Evolutionary conservation across 2,329 filamentous ascomycete genomes (phyloP), one percentile per base, ranked within the genome.

Genomic region (Xenosphaeropsis pyriputrescens): DNA sequence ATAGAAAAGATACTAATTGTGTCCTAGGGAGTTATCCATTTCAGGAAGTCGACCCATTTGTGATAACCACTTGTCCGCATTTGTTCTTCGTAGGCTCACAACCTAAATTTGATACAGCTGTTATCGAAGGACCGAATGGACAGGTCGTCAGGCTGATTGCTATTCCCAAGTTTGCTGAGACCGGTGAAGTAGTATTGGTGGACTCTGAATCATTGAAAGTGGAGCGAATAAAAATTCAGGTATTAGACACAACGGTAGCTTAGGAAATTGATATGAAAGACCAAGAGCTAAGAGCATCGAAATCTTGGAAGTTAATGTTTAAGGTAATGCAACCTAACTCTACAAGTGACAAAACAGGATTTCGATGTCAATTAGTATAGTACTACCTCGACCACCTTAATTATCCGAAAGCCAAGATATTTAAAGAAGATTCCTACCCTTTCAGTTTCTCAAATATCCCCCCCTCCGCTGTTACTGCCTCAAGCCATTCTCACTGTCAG

Each of bases 1-100:
- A 38, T 30, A 19, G 36, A 42, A 45, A 35, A 46, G 18, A 19
- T 26, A 26, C 22, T 26, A 9, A 26, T 26, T 26, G 19, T 15
- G 18, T 36, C 30, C 13, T 42, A 88, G 85, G 85, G 84, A 88
- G 83, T 53, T 98, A 96, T 54, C 91, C 91, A 0, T 98, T 94
- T 59, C 88, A 96, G 58, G 83, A 91, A 14, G 73, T 85, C 36
- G 93, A 98, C 53, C 86, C 85, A 1, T 93, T 96, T 52, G 80
- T 96, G 32, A 68, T 98, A 50, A 74, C 79, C 45, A 64, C 76
- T 14, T 93, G 85, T 44, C 91, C 91, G 2, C 89, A 98, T 52
- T 65, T 98, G 22, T 96, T 85, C 61, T 85, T 98, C 55, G 80
- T 83, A 1, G 88, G 88, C 13, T 86, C 82, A 49, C 86, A 94